A percentile compares a stretch with the other conserved stretches of the same genome.
Conservation (phyloP, 2,329 filamentous ascomycete species). For the Ophiosphaerella narmari region DNA sequence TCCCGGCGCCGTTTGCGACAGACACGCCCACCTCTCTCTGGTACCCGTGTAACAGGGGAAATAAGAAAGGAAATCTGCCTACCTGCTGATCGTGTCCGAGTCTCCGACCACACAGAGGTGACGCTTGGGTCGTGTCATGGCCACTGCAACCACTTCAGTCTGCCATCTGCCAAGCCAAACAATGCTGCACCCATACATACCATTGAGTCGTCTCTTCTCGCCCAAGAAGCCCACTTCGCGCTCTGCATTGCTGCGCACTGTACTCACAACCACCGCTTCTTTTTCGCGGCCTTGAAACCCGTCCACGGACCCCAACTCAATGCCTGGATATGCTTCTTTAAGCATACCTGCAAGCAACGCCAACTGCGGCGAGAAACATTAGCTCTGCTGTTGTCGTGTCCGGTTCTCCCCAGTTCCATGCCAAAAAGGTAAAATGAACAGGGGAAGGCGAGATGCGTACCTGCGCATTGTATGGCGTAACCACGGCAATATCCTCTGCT, state of each 20-base stretch:
- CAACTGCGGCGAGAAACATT: conserved; percentile 57
- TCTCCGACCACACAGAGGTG: conserved; percentile 92
- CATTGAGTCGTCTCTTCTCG: conserved; percentile 90
- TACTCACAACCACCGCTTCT: conserved; percentile 87
- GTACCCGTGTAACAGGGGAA: background rate
- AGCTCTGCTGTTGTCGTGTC: background rate
- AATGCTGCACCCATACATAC: conserved; percentile 56
- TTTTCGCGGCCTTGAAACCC: conserved; percentile 98
- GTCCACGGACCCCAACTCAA: conserved; percentile 96
- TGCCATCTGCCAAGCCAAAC: conserved; percentile 8
- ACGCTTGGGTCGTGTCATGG: conserved; percentile 93
- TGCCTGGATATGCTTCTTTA: conserved; percentile 78
- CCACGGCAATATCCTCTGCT: conserved; percentile 84
- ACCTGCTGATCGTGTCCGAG: conserved; percentile 89
- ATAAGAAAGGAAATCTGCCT: conserved; percentile 50
- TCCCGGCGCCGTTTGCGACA: conserved; percentile 5
- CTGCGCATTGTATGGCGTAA: conserved; percentile 97
- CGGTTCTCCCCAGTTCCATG: conserved; percentile 4
- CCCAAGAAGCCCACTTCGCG: conserved; percentile 91
- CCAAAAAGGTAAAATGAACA: conserved; percentile 10
- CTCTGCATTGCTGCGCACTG: conserved; percentile 88
- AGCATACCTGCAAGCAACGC: conserved; percentile 75
- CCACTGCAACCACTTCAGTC: conserved; percentile 62
- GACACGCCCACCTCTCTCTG: background rate
- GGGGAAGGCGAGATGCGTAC: conserved; percentile 45